Evolutionary conservation across 164 flowering plant genomes (phyloP).

Genomic region (Cinnamomum micranthum): DNA sequence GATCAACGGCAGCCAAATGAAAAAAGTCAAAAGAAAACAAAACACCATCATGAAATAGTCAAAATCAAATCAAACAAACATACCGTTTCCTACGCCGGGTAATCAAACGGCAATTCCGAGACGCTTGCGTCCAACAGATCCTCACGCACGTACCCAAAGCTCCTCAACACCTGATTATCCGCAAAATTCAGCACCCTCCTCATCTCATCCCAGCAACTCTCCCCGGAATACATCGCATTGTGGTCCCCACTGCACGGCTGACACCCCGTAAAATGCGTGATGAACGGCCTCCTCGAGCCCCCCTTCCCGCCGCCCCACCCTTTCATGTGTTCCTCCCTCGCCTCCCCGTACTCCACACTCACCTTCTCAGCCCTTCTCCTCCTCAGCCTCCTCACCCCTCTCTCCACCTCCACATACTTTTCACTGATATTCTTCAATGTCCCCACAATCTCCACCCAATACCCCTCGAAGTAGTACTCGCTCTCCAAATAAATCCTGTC

Average conservation of each 20-base stretch:
- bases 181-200: constrained; percentile 67
- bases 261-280: constrained; percentile 95
- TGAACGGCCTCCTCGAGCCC: constrained; percentile 68
- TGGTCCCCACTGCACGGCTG: constrained; percentile 93
- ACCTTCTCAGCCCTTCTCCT: constrained; percentile 79
- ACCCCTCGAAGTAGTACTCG: constrained; percentile 75
- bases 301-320: constrained; percentile 40
- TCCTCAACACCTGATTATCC: constrained; percentile 85
- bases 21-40: too few relatives aligned
- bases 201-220: constrained; percentile 76
- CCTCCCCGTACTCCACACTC: constrained; percentile 41
- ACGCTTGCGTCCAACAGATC: constrained; percentile 43
- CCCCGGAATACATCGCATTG: constrained; percentile 56
- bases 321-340: constrained; percentile 44
- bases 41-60: too few relatives aligned
- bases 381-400: constrained; percentile 29
- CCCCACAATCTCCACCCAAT: constrained; percentile 69
- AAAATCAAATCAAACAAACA: neutral
- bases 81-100: constrained; percentile 5
- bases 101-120: constrained; percentile 51
- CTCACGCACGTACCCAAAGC: constrained; percentile 54
- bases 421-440: constrained; percentile 36
- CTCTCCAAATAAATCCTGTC: constrained; percentile 65
- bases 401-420: constrained; percentile 49
- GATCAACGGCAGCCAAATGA: neutral